Evolutionary conservation across 2,329 filamentous ascomycete genomes (phyloP), one percentile per base, ranked within the genome.

Genomic region (Exophiala sp.): DNA sequence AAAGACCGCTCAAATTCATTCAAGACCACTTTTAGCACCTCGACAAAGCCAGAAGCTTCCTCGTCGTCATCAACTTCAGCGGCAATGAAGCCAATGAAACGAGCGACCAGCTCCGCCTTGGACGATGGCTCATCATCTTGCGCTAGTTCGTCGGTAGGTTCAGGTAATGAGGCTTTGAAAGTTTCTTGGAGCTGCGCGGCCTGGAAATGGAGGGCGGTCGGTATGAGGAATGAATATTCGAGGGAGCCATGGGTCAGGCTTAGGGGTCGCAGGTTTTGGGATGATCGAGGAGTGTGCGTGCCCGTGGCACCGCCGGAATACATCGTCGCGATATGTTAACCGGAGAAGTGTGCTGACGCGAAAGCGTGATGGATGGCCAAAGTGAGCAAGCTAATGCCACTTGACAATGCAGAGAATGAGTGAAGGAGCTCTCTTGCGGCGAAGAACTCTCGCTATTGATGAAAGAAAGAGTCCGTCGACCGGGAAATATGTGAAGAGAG

Each of bases 101-200:
- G 82, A 55, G 88, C 90, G 24, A 98, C 88, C 53, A 98, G 78
- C 74, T 98, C 93, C 38, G 88, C 75, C 40, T 90, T 82, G 19
- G 94, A 98, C 30, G 93, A 97, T n/a, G 93, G 93, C 76, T 98
- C 94, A 63, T 98, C 93, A 75, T 98, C 94, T 67, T 91, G 89
- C 55, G 93, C 94, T 58, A 97, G 81, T 76, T 98, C 93, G 68
- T 98, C 93, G 67, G 94, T 98, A 50, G 93, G 87, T 63, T 83
- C 78, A 46, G 94, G 94, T 61, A 98, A 79, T 58, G 83, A 88
- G 41, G 86, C 79, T 59, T 82, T 80, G 73, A 98, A 98, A 60
- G 83, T 80, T 63, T 96, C 90, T 77, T 91, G 94, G 66, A 97
- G 78, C 74, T 95, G 88, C 54, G 89, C 86, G 63, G 93, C 93